A percentile compares a stretch with the other conserved stretches of the same genome.
Conservation (phyloP, 495 filamentous ascomycete species). For the Lepraria neglecta region DNA sequence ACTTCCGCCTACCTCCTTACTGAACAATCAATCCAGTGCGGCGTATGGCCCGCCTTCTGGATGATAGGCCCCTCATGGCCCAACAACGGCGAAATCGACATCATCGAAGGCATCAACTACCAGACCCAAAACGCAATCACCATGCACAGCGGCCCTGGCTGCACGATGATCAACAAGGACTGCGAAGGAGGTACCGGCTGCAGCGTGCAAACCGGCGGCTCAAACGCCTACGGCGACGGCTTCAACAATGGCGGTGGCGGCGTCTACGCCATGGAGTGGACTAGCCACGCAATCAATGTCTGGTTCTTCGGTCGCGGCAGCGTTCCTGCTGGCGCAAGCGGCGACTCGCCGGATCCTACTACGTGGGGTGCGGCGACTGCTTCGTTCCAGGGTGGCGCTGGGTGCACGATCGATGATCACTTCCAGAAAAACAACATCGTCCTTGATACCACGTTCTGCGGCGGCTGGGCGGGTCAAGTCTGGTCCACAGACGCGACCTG, state of each 20-base stretch:
- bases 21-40: constrained; percentile 42
- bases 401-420: constrained; percentile 58
- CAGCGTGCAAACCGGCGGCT: constrained; percentile 20
- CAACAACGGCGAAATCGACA: constrained; percentile 76
- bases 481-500: constrained; percentile 33
- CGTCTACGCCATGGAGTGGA: constrained; percentile 76
- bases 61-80: constrained; percentile 62
- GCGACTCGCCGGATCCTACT: constrained; percentile 52
- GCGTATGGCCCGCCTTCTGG: constrained; percentile 63
- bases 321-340: constrained; percentile 53
- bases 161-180: constrained; percentile 12
- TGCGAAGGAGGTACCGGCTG: constrained; percentile 38
- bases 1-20: neutral
- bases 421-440: constrained; percentile 71
- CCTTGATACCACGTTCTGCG: constrained; percentile 82
- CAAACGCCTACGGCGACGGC: constrained; percentile 48
- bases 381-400: constrained; percentile 49
- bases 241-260: constrained; percentile 74
- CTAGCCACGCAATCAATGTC: constrained; percentile 55
- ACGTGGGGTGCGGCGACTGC: constrained; percentile 64
- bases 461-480: constrained; percentile 70
- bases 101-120: constrained; percentile 79
- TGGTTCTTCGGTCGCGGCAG: constrained; percentile 67
- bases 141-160: constrained; percentile 56
- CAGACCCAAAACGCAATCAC: constrained; percentile 60